Base-by-base conservation (phyloP, 106 monocot species). In the Iris macrosiphon region DNA sequence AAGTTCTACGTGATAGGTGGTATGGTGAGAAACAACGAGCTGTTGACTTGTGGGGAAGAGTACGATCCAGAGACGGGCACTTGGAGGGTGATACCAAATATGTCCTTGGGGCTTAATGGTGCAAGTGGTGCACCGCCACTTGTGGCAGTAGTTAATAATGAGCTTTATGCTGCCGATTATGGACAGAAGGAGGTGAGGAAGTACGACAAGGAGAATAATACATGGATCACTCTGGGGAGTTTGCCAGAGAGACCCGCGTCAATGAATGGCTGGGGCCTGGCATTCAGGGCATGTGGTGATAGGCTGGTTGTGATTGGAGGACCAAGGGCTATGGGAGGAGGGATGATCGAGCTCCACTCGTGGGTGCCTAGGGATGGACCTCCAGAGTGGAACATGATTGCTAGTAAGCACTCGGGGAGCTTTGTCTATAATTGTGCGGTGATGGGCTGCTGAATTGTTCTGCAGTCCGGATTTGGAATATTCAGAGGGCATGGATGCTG, bases 371-470 rank as follows among this genome's bases (percentile, higher is more conserved):
- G 62, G 15, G 79, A 73, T 17, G 76, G 73, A n/a, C 58, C 62
- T 4, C 86, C 86, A 0, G 35, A 52, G 42, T 92, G 86, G 91
- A 65, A 73, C 13, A 58, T 82, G 61, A 79, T 92, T 35, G 91
- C 69, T 17, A 82, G 75, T 40, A 78, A 78, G 57, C 69, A 63
- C 41, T 82, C 76, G 0, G 86, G 82, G 29, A 79, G 73, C 68
- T 92, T 92, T 73, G 92, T 86, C 56, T 85, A 82, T 79, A 92
- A 92, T 57, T 86, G 86, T 73, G 82, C 92, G 9, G 86, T 92
- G 25, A 86, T 92, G 86, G 75, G 82, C 22, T 92, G 92, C 73
- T 91, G 85, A 91, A 23, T 52, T 60, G 17, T 55, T 52, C 4
- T 28, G 45, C 46, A 55, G 27, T 7, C 15, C 49, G 44, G 64